These are phyloP conservation scores for Parathielavia appendiculata DNA, from an alignment of 495 filamentous ascomycete species.

Conservation along the genomic window DNA sequence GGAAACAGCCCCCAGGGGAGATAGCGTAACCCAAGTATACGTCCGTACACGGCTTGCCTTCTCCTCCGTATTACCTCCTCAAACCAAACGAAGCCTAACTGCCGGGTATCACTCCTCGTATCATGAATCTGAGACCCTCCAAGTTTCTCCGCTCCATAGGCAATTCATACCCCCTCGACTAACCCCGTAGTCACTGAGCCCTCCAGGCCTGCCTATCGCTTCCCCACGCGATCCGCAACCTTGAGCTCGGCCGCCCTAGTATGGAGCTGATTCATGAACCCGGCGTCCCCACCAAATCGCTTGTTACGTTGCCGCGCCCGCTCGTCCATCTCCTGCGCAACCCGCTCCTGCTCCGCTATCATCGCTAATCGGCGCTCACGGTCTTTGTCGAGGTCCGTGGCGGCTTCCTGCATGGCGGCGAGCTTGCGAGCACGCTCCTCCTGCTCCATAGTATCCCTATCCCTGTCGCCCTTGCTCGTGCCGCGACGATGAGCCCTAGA, in stretches of 20 bases:
- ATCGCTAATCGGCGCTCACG: constrained; percentile 66
- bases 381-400: constrained; percentile 68
- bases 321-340: constrained; percentile 60
- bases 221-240: constrained; percentile 36
- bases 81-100: neutral
- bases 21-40: neutral
- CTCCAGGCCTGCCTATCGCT: constrained; percentile 12
- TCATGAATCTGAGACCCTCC: neutral
- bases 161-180: neutral
- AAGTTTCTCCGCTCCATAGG: neutral
- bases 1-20: neutral
- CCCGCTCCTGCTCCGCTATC: constrained; percentile 59
- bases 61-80: neutral
- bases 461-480: constrained; percentile 8
- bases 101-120: constrained; percentile 7
- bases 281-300: constrained; percentile 57
- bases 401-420: constrained; percentile 82
- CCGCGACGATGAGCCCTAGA: neutral
- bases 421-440: constrained; percentile 63
- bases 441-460: constrained; percentile 17
- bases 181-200: neutral
- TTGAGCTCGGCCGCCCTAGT: constrained; percentile 54
- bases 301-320: constrained; percentile 50
- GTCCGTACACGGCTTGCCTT: neutral
- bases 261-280: constrained; percentile 56